A percentile compares a stretch with the other conserved stretches of the same genome.
phyloP scores from a whole-genome alignment of 1,139 yeast genomes.

The Hyphopichia khmerensis region DNA sequence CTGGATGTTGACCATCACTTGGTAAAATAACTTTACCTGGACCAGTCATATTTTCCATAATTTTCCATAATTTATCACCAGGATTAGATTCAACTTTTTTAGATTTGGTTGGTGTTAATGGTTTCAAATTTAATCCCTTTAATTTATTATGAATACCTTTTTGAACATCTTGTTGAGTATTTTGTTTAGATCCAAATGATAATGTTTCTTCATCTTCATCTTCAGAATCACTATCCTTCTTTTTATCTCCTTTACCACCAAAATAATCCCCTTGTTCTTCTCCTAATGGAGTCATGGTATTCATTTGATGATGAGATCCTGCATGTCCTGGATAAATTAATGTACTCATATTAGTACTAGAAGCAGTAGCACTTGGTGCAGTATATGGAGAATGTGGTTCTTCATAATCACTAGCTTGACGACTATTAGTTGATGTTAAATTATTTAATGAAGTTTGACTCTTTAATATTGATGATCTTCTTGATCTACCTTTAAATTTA shows the following conservation, averaged over 20 bases:
- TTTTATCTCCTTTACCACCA: constrained; percentile 21
- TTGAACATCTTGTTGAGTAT: constrained; percentile 49
- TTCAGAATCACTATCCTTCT: constrained; percentile 26
- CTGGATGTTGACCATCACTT: constrained; percentile 53
- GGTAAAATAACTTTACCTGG: constrained; percentile 80
- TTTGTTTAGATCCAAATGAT: constrained; percentile 58
- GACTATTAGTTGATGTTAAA: constrained; percentile 5
- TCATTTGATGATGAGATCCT: constrained; percentile 52
- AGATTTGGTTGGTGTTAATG: constrained; percentile 22
- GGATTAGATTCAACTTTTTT: constrained; percentile 21
- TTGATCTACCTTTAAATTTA: constrained; percentile 32
- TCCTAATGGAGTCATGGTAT: constrained; percentile 53
- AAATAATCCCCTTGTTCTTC: constrained; percentile 48
- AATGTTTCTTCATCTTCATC: constrained; percentile 49
- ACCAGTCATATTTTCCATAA: constrained; percentile 83
- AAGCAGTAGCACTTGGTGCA: constrained; percentile 70
- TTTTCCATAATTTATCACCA: constrained; percentile 74
- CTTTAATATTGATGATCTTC: constrained; percentile 37
- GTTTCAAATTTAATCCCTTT: constrained; percentile 33
- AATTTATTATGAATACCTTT: constrained; percentile 29
- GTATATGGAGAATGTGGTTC: constrained; percentile 66
- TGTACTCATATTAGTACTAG: constrained; percentile 55
- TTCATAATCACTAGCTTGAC: constrained; percentile 9
- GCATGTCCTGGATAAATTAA: constrained; percentile 44
- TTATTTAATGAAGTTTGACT: constrained; percentile 27